phyloP scores from a whole-genome alignment of 352 stramenopile species.

The Globisporangium splendens region DNA sequence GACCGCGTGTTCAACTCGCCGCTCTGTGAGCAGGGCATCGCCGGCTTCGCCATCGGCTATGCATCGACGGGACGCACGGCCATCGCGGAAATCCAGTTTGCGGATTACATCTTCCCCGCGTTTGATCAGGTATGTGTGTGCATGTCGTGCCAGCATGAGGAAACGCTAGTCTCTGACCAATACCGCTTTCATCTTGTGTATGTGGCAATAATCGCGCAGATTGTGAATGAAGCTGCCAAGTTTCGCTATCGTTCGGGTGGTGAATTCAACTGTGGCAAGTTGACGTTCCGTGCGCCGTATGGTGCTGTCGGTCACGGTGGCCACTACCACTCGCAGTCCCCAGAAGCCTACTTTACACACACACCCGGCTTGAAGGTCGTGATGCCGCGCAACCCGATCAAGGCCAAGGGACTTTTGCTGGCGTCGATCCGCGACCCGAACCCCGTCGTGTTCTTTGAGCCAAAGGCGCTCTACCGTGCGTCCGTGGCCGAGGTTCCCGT shows the following conservation, averaged over 20 bases:
- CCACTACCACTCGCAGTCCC: constrained; percentile 95
- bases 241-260: constrained; percentile 97
- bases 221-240: constrained; percentile 98
- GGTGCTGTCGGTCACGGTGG: constrained; percentile 93
- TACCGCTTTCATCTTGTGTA: not conserved
- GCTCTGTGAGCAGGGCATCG: constrained; percentile 93
- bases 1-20: constrained; percentile 97
- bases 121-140: constrained; percentile 81
- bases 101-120: constrained; percentile 97
- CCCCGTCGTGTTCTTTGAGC: constrained; percentile 97
- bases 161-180: too few relatives aligned
- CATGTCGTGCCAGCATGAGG: not conserved
- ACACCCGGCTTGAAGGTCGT: constrained; percentile 97
- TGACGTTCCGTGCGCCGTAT: constrained; percentile 95
- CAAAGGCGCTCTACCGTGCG: constrained; percentile 97
- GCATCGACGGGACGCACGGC: constrained; percentile 93
- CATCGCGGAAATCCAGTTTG: constrained; percentile 98
- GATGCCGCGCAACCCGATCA: constrained; percentile 91
- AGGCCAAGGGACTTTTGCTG: constrained; percentile 96
- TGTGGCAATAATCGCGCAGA: constrained; percentile 36
- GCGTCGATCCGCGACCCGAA: constrained; percentile 95
- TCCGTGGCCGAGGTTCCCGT: constrained; percentile 95
- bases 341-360: constrained; percentile 97
- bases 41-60: constrained; percentile 97
- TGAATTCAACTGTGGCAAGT: constrained; percentile 96